phyloP scores from a whole-genome alignment of 257 asterid genomes.

The Eustoma russellianum region DNA sequence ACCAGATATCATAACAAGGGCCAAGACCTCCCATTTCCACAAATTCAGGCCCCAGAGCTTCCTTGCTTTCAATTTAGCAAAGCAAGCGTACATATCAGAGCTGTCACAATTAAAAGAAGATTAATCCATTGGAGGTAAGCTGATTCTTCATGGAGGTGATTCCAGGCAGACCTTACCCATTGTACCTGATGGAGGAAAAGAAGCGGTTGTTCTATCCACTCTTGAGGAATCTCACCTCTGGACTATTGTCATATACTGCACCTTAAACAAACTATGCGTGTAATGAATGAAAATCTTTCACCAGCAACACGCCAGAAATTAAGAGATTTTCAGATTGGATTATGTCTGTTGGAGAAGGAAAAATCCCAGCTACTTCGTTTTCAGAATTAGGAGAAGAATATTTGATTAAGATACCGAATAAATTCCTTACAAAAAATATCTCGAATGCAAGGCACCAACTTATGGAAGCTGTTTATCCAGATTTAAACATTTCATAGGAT shows the following conservation, averaged over 20 bases:
- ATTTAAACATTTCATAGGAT: not conserved
- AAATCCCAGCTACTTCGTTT: no score
- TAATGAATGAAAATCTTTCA: not conserved
- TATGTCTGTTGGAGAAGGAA: no score
- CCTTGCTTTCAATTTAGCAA: slow-evolving; percentile 23
- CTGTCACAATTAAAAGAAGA: slow-evolving; percentile 38
- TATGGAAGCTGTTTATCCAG: not conserved
- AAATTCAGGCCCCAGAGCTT: slow-evolving; percentile 45
- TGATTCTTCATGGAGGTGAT: not conserved
- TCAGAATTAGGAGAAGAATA: no score
- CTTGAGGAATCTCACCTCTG: not conserved
- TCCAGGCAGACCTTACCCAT: not conserved
- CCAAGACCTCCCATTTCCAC: slow-evolving; percentile 82
- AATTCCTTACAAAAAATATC: no score
- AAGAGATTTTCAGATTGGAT: no score
- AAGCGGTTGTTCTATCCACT: not conserved
- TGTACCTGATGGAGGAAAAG: not conserved
- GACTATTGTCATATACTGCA: not conserved
- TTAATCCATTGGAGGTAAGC: slow-evolving; percentile 43
- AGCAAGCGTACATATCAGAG: slow-evolving; percentile 32
- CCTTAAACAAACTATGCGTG: not conserved
- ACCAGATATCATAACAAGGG: slow-evolving; percentile 74
- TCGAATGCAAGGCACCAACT: no score
- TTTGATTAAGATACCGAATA: no score
- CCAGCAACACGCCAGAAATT: no score